These are phyloP conservation scores for Eucalyptus regnans DNA, from an alignment of 345 rosid species.

Conservation along the genomic window DNA sequence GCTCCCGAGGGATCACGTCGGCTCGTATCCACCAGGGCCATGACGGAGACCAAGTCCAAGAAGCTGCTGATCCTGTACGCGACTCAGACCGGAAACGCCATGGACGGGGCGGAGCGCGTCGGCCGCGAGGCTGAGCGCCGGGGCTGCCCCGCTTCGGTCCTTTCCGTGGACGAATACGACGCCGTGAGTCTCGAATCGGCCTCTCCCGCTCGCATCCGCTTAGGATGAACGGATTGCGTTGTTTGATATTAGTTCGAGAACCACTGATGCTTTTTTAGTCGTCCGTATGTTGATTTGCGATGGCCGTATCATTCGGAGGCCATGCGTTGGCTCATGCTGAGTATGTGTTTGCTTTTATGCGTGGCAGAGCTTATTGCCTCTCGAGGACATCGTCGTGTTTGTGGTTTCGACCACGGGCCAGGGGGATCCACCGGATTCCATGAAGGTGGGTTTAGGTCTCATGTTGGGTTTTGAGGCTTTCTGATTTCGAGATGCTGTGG, in stretches of 20 bases:
- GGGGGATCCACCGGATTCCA: slow-evolving; percentile 87
- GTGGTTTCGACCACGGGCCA: slow-evolving; percentile 95
- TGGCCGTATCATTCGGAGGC: not conserved
- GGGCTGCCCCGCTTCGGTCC: slow-evolving; percentile 36
- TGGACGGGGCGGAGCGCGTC: slow-evolving; percentile 81
- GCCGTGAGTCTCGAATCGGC: slow-evolving; percentile 21
- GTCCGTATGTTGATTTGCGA: not conserved
- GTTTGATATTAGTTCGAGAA: not conserved
- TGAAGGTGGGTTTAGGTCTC: slow-evolving; percentile 35
- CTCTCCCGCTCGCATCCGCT: not conserved
- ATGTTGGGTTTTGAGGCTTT: not conserved
- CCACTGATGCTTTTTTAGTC: not conserved
- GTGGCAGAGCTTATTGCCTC: slow-evolving; percentile 50
- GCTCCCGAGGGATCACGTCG: not conserved
- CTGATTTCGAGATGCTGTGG: not conserved
- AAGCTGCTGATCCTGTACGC: slow-evolving; percentile 59
- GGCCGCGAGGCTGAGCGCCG: slow-evolving; percentile 74
- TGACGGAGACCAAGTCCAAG: slow-evolving; percentile 23
- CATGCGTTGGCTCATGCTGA: not conserved
- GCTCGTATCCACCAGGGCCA: not conserved
- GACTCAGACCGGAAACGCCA: slow-evolving; percentile 73
- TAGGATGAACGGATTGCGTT: not conserved
- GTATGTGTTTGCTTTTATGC: not conserved
- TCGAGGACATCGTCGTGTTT: slow-evolving; percentile 50
- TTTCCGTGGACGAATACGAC: slow-evolving; percentile 53